Percentiles rank a stretch among this genome's conserved stretches.
These are phyloP conservation scores for Suillus alpinus DNA, from an alignment of 768 basidiomycete species.

Conservation along the genomic window DNA sequence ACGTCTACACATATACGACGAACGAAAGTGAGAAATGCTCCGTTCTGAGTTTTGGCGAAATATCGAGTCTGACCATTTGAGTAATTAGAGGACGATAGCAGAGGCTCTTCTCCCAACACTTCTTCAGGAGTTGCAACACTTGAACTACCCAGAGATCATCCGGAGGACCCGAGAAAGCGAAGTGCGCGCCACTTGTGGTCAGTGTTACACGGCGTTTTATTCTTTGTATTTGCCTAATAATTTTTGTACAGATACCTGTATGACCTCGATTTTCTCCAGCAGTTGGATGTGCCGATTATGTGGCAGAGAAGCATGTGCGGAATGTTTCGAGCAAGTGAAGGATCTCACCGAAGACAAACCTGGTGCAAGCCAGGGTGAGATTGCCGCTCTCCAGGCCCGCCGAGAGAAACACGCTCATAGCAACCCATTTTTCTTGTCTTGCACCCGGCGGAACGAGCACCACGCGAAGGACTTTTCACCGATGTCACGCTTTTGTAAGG, in stretches of 20 bases:
- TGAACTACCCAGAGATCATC: conserved; percentile 55
- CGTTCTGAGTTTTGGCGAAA: not conserved
- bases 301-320: conserved; percentile 85
- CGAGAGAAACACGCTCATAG: conserved; percentile 60
- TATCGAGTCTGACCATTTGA: conserved; percentile 14
- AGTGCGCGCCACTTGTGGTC: conserved; percentile 83
- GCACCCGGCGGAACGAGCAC: conserved; percentile 72
- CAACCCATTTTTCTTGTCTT: conserved; percentile 74
- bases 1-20: conserved; percentile 47
- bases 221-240: conserved; percentile 8
- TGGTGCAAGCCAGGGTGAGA: conserved; percentile 45
- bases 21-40: conserved; percentile 51
- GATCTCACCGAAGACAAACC: conserved; percentile 57
- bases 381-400: conserved; percentile 46
- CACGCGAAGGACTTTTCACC: conserved; percentile 67
- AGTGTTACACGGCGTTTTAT: conserved; percentile 21
- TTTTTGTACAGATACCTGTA: conserved; percentile 73
- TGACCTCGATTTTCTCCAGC: conserved; percentile 88
- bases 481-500: conserved; percentile 69
- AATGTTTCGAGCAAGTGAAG: conserved; percentile 72
- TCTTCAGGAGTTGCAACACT: conserved; percentile 60
- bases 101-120: conserved; percentile 65
- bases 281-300: conserved; percentile 91
- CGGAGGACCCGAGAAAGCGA: conserved; percentile 76
- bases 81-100: conserved; percentile 60